Evolutionary conservation across 2,329 filamentous ascomycete genomes (phyloP).

Genomic region (Fusarium globosum): DNA sequence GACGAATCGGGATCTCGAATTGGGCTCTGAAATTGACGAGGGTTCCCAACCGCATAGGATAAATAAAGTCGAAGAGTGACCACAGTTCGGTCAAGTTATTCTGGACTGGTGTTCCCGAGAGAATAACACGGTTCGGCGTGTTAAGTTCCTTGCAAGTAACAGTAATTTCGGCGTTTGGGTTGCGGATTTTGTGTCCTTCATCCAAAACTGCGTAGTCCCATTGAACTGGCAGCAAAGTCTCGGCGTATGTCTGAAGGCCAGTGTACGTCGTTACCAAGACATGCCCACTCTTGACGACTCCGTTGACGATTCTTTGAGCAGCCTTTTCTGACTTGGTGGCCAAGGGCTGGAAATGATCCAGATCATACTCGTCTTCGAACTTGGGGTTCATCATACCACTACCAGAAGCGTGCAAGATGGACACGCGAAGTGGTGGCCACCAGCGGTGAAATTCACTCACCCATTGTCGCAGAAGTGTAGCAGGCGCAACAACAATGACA

Average conservation of each 20-base stretch:
- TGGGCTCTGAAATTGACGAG: constrained; percentile 89
- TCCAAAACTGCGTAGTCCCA: constrained; percentile 97
- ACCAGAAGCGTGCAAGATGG: constrained; percentile 93
- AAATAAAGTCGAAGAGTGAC: constrained; percentile 98
- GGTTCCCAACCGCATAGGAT: constrained; percentile 93
- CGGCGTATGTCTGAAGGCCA: constrained; percentile 91
- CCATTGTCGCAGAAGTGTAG: constrained; percentile 96
- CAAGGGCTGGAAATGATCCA: constrained; percentile 55
- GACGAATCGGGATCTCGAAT: constrained; percentile 93
- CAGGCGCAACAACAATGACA: constrained; percentile 90
- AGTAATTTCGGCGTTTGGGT: constrained; percentile 94
- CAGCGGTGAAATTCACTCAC: constrained; percentile 98
- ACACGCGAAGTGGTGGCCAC: constrained; percentile 99
- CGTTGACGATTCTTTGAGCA: constrained; percentile 83
- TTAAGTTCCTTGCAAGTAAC: constrained; percentile 94
- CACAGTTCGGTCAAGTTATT: constrained; percentile 96
- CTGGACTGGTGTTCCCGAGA: constrained; percentile 97
- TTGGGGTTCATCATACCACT: constrained; percentile 95
- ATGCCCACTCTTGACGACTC: constrained; percentile 86
- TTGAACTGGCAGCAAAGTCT: constrained; percentile 81
- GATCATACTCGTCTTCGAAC: constrained; percentile 64
- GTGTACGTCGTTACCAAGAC: constrained; percentile 96
- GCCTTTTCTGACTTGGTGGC: constrained; percentile 60
- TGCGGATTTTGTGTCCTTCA: constrained; percentile 97
- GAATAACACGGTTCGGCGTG: constrained; percentile 89